Percentiles rank a stretch among this genome's conserved stretches.
phyloP scores from a whole-genome alignment of 352 stramenopile species.

The Globisporangium heterothallicum region DNA sequence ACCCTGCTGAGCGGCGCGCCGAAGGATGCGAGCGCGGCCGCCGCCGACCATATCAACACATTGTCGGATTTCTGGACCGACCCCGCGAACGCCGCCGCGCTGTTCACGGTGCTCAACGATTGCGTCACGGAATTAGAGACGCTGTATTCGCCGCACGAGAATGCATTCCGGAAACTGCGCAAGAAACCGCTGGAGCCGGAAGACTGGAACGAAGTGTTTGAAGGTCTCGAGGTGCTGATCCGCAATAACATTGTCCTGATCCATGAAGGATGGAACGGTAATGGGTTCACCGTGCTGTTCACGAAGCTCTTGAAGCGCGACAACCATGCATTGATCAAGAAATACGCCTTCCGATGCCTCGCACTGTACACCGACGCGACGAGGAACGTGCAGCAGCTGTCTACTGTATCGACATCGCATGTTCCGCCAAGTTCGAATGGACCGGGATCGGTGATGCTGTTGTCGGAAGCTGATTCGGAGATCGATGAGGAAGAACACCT shows the following conservation, averaged over 20 bases:
- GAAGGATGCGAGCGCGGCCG: conserved; percentile 34
- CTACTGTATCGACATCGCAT: conserved; percentile 28
- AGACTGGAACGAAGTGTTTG: conserved; percentile 88
- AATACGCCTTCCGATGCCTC: conserved; percentile 84
- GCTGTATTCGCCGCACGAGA: conserved; percentile 78
- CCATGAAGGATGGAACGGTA: conserved; percentile 78
- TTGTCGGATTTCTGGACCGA: conserved; percentile 79
- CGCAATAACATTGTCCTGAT: conserved; percentile 64
- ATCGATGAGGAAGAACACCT: conserved; percentile 31
- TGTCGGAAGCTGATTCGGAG: conserved; percentile 38
- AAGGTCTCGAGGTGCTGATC: conserved; percentile 78
- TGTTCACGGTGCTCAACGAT: conserved; percentile 78
- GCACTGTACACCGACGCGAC: conserved; percentile 79
- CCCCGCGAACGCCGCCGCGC: conserved; percentile 50
- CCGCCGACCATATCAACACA: conserved; percentile 35
- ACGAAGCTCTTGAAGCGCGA: conserved; percentile 80
- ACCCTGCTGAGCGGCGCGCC: conserved; percentile 47
- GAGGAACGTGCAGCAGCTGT: conserved; percentile 62
- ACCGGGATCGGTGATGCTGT: conserved; percentile 33
- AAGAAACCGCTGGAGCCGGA: conserved; percentile 81
- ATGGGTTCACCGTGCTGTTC: conserved; percentile 78
- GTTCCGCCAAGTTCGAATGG: conserved; percentile 9
- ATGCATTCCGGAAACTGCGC: conserved; percentile 71
- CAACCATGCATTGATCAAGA: conserved; percentile 87
- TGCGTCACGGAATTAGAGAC: conserved; percentile 81